These are phyloP conservation scores for Tricladium varicosporioides DNA, from an alignment of 2,329 filamentous ascomycete species.

Conservation along the genomic window DNA sequence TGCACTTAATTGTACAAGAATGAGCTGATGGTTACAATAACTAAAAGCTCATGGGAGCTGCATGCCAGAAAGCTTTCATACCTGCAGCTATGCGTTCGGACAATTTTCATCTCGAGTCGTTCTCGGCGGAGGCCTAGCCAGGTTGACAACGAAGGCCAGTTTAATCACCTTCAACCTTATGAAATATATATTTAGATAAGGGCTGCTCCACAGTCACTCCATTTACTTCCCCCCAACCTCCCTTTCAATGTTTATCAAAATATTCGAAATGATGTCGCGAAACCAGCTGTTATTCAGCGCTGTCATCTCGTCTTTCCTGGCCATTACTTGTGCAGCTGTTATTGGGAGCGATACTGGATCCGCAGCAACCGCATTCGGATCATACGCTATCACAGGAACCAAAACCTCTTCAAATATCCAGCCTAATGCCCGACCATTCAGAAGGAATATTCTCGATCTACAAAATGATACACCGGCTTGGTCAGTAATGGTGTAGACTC, in stretches of 20 bases:
- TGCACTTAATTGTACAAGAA: neutral
- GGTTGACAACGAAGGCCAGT: neutral
- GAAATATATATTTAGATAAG: neutral
- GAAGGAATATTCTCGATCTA: constrained; percentile 26
- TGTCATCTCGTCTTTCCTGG: neutral
- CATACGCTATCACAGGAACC: constrained; percentile 13
- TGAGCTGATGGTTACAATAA: neutral
- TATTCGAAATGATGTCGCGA: too few relatives aligned
- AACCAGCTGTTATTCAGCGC: neutral
- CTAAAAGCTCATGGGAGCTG: neutral
- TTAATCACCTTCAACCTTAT: neutral
- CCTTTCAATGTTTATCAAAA: too few relatives aligned
- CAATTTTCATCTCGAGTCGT: neutral
- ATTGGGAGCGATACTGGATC: neutral
- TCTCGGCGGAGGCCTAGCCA: neutral
- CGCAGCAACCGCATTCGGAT: neutral
- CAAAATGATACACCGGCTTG: constrained; percentile 22
- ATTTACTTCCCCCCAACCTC: too few relatives aligned
- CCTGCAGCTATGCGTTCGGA: neutral
- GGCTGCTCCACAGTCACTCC: too few relatives aligned
- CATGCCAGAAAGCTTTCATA: neutral
- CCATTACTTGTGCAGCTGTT: neutral
- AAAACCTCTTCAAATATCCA: constrained; percentile 19
- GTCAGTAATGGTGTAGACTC: neutral
- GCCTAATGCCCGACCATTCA: constrained; percentile 20